A percentile compares a stretch with the other conserved stretches of the same genome.
Conservation (phyloP, 306 rosid genomes). For the Dalbergia cochinchinensis region DNA sequence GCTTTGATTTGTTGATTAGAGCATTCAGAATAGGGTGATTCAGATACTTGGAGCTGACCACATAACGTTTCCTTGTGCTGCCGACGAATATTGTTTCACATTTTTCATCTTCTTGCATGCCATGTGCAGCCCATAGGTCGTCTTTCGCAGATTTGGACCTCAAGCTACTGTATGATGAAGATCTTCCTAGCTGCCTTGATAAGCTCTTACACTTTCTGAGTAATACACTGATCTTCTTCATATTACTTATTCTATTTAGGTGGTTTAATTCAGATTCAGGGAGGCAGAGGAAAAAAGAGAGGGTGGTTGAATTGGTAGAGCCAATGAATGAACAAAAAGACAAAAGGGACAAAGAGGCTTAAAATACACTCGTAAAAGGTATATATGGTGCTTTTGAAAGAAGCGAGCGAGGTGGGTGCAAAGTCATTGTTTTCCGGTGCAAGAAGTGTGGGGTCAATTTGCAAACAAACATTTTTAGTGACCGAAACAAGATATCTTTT, state of each 20-base stretch:
- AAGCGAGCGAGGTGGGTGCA: slow-evolving; percentile 54
- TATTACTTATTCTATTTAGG: slow-evolving; percentile 10
- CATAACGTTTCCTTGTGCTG: slow-evolving; percentile 76
- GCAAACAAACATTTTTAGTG: slow-evolving; percentile 60
- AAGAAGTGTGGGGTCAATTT: slow-evolving; percentile 70
- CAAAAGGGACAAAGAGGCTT: slow-evolving; percentile 56
- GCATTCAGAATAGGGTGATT: slow-evolving; percentile 78
- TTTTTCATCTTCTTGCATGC: slow-evolving; percentile 38
- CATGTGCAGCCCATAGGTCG: slow-evolving; percentile 50
- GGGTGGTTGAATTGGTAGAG: background rate
- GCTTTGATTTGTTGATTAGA: slow-evolving; percentile 70
- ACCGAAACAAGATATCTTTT: slow-evolving; percentile 64
- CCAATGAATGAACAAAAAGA: slow-evolving; percentile 36
- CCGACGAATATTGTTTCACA: slow-evolving; percentile 73
- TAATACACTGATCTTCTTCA: slow-evolving; percentile 78
- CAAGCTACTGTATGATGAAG: slow-evolving; percentile 74
- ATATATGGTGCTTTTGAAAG: slow-evolving; percentile 46
- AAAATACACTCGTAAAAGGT: slow-evolving; percentile 57
- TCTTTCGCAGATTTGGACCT: slow-evolving; percentile 79
- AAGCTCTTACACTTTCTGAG: slow-evolving; percentile 90
- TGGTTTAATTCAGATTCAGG: slow-evolving; percentile 16
- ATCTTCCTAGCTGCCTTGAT: slow-evolving; percentile 80
- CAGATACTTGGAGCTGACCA: slow-evolving; percentile 67
- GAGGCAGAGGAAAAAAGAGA: slow-evolving; percentile 23
- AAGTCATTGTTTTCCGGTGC: slow-evolving; percentile 77